Evolutionary conservation across 1,284 basidiomycete genomes (phyloP).

Genomic region (Austropuccinia psidii): DNA sequence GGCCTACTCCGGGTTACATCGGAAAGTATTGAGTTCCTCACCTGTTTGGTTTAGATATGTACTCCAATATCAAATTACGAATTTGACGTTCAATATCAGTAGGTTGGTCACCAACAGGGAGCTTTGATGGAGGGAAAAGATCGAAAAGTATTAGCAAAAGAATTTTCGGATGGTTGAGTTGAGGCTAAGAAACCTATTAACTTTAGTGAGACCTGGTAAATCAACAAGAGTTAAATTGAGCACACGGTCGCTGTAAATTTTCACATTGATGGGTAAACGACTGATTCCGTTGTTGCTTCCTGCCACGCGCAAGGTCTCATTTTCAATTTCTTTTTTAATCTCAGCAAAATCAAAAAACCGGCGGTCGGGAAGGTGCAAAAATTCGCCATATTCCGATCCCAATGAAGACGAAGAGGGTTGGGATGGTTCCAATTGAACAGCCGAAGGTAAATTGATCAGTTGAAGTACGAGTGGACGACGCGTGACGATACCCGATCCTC

Average conservation of each 20-base stretch:
- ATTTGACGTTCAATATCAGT: conserved; percentile 96
- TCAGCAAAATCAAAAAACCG: conserved; percentile 91
- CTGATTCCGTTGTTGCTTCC: conserved; percentile 99
- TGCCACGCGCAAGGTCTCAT: conserved; percentile 93
- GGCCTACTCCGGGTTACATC: neutral
- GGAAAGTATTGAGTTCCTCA: conserved; percentile 48
- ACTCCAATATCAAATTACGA: conserved; percentile 82
- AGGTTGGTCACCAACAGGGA: conserved; percentile 67
- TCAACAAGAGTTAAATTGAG: conserved; percentile 93
- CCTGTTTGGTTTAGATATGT: conserved; percentile 95
- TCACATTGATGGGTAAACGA: conserved; percentile 84
- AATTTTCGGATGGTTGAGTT: neutral
- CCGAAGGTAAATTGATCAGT: conserved; percentile 67
- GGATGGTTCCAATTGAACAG: conserved; percentile 47
- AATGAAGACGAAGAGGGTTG: conserved; percentile 36
- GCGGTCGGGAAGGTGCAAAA: conserved; percentile 82
- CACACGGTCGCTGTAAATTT: conserved; percentile 91
- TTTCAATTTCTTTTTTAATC: conserved; percentile 92
- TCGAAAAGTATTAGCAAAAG: neutral
- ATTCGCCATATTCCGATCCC: conserved; percentile 83
- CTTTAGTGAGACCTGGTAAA: conserved; percentile 91
- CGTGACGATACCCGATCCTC: conserved; percentile 81
- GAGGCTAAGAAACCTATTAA: conserved; percentile 47
- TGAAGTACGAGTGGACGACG: conserved; percentile 89
- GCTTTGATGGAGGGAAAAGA: conserved; percentile 51